Evolutionary conservation across 2,329 filamentous ascomycete genomes (phyloP).

Genomic region (Hypoxylon sp.): DNA sequence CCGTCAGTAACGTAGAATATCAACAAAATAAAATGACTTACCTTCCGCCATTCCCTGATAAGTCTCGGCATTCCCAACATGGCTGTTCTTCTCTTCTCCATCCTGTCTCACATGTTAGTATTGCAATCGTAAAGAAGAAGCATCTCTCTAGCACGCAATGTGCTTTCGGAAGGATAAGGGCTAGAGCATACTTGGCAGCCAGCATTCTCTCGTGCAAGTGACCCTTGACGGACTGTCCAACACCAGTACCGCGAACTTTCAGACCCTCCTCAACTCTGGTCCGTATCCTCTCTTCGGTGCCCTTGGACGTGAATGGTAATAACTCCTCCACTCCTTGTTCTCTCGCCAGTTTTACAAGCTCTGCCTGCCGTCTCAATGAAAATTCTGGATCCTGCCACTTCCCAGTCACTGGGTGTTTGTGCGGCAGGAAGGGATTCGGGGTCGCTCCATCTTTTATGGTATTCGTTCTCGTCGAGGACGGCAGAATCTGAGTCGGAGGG

Average conservation of each 20-base stretch:
- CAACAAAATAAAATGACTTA: conserved; percentile 63
- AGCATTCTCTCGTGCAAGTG: conserved; percentile 92
- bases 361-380: conserved; percentile 89
- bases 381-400: conserved; percentile 87
- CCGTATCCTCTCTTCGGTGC: conserved; percentile 77
- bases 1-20: conserved; percentile 54
- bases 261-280: conserved; percentile 84
- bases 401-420: conserved; percentile 83
- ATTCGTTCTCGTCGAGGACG: conserved; percentile 56
- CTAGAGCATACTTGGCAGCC: conserved; percentile 74
- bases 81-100: conserved; percentile 90
- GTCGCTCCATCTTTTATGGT: conserved; percentile 58
- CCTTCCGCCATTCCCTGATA: conserved; percentile 94
- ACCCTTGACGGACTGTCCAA: conserved; percentile 94
- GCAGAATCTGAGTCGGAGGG: conserved; percentile 77
- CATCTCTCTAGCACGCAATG: neutral
- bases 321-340: conserved; percentile 85
- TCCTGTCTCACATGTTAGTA: conserved; percentile 64
- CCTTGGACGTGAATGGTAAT: conserved; percentile 83
- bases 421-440: conserved; percentile 85
- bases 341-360: conserved; percentile 87
- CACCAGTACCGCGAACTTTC: conserved; percentile 91
- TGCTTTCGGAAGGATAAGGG: conserved; percentile 2
- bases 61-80: conserved; percentile 96
- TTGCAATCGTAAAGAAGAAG: conserved; percentile 9